Percentiles rank a stretch among this genome's conserved stretches.
Conservation (phyloP, 305 asterid genomes). For the Rubia occidens region DNA sequence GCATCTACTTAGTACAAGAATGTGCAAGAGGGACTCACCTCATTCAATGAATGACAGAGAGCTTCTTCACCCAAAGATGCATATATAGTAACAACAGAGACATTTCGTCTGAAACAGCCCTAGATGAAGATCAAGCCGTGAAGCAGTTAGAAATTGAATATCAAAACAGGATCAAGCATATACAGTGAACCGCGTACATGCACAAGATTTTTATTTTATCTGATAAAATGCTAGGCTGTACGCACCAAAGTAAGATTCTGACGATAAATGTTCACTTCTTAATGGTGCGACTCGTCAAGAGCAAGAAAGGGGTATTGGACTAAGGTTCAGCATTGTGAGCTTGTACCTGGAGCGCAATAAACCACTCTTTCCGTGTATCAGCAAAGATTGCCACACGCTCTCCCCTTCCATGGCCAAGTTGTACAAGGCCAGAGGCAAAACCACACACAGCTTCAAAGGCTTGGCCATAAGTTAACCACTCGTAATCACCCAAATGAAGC, state of each 20-base stretch:
- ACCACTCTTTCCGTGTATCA: slow-evolving; percentile 94
- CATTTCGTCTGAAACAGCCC: slow-evolving; percentile 95
- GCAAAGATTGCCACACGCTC: slow-evolving; percentile 97
- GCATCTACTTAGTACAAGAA: not conserved
- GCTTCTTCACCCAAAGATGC: slow-evolving; percentile 98
- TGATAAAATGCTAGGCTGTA: not conserved
- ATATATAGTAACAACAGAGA: slow-evolving; percentile 90
- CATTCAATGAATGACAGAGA: slow-evolving; percentile 83
- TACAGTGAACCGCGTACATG: not conserved
- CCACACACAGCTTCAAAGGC: slow-evolving; percentile 69
- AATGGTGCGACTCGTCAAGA: not conserved
- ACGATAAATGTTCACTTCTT: not conserved
- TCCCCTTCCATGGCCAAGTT: slow-evolving; percentile 80
- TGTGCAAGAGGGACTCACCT: slow-evolving; percentile 40
- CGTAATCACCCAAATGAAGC: slow-evolving; percentile 89
- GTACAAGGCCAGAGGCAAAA: slow-evolving; percentile 74
- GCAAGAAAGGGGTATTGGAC: not conserved
- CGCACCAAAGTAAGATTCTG: not conserved
- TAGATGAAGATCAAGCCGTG: slow-evolving; percentile 26
- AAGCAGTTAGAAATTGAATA: not conserved
- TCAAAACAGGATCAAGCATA: slow-evolving; percentile 5
- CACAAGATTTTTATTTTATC: not conserved
- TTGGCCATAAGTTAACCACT: slow-evolving; percentile 82
- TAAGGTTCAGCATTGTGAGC: slow-evolving; percentile 10
- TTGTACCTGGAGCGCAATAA: slow-evolving; percentile 84